Conservation (phyloP, 1,284 basidiomycete genomes). For the Microbotryum lychnidis-dioicae region DNA sequence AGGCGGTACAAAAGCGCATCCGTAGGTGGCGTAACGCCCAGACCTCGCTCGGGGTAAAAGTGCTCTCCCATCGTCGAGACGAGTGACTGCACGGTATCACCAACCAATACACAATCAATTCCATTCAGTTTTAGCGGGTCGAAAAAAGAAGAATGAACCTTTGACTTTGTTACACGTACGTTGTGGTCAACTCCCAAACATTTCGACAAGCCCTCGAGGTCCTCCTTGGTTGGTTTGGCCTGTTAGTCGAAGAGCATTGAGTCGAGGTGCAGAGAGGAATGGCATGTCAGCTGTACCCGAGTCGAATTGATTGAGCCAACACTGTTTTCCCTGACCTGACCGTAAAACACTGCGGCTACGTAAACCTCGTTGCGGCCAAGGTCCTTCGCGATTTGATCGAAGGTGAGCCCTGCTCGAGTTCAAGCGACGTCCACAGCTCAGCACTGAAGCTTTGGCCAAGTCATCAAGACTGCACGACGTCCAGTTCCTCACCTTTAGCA, state of each 20-base stretch:
- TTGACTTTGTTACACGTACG: neutral
- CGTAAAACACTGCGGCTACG: conserved; percentile 80
- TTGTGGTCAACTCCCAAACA: conserved; percentile 47
- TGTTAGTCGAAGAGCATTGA: conserved; percentile 33
- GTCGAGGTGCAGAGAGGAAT: neutral
- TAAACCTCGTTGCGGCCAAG: conserved; percentile 75
- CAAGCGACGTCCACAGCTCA: neutral
- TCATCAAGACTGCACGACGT: neutral
- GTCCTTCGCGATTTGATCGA: conserved; percentile 59
- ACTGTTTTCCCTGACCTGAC: conserved; percentile 45
- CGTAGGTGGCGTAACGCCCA: conserved; percentile 55
- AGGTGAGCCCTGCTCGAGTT: conserved; percentile 53
- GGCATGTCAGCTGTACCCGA: neutral
- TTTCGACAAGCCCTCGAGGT: conserved; percentile 51
- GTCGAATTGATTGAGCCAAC: neutral
- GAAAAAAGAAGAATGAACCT: neutral
- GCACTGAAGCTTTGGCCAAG: neutral
- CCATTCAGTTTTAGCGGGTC: too few species aligned
- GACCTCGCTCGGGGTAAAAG: conserved; percentile 64
- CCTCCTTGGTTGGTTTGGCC: conserved; percentile 60
- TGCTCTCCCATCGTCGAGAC: conserved; percentile 52
- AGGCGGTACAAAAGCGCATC: conserved; percentile 78
- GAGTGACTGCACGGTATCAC: conserved; percentile 34
- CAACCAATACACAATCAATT: neutral
- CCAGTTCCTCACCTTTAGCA: conserved; percentile 48